These are phyloP conservation scores for Orbilia ellipsospora DNA, from an alignment of 2,329 filamentous ascomycete genomes.

Conservation along the genomic window DNA sequence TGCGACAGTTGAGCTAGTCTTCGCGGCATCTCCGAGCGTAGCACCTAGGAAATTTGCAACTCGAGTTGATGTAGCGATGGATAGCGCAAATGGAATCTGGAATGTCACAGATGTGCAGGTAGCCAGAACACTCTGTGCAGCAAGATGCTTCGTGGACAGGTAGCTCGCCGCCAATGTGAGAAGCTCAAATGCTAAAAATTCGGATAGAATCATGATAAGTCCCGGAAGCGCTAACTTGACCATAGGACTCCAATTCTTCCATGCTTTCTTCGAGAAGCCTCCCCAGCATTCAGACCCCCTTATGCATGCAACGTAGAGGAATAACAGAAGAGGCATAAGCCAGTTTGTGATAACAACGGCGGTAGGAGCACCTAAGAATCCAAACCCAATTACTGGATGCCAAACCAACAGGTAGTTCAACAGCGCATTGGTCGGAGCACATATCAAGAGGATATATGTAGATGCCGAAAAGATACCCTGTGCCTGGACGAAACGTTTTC, in stretches of 20 bases:
- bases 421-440: slow-evolving; percentile 81
- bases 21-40: slow-evolving; percentile 81
- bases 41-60: slow-evolving; percentile 94
- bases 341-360: slow-evolving; percentile 80
- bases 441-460: slow-evolving; percentile 83
- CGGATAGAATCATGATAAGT: slow-evolving; percentile 92
- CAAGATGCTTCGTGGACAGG: slow-evolving; percentile 72
- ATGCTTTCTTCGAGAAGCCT: slow-evolving; percentile 76
- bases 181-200: slow-evolving; percentile 92
- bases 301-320: slow-evolving; percentile 78
- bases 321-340: slow-evolving; percentile 76
- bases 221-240: slow-evolving; percentile 87
- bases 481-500: slow-evolving; percentile 88
- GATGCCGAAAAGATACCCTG: slow-evolving; percentile 86
- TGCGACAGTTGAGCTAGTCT: slow-evolving; percentile 71
- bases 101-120: slow-evolving; percentile 84
- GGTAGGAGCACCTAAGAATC: slow-evolving; percentile 82
- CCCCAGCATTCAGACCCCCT: slow-evolving; percentile 82
- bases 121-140: slow-evolving; percentile 83
- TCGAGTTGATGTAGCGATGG: slow-evolving; percentile 86
- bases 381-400: slow-evolving; percentile 66
- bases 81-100: slow-evolving; percentile 91
- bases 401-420: slow-evolving; percentile 72
- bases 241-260: slow-evolving; percentile 74
- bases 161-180: slow-evolving; percentile 84